These are phyloP conservation scores for Lindgomyces ingoldianus DNA, from an alignment of 495 filamentous ascomycete species.

Conservation along the genomic window DNA sequence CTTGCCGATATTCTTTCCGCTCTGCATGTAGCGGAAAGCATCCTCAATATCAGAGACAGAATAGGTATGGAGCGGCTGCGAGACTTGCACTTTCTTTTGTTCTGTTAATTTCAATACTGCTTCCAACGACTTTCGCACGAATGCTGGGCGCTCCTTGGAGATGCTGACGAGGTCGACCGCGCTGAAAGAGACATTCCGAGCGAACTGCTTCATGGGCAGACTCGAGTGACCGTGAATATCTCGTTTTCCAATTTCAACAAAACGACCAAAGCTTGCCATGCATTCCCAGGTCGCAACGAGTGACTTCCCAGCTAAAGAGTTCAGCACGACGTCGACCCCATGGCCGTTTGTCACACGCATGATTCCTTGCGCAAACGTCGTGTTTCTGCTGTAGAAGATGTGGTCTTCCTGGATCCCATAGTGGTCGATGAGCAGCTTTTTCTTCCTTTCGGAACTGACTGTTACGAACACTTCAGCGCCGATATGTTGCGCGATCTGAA, in stretches of 20 bases:
- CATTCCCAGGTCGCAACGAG: neutral
- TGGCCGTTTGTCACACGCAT: neutral
- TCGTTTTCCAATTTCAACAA: neutral
- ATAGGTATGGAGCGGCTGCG: neutral
- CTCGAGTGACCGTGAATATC: neutral
- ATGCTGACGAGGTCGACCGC: neutral
- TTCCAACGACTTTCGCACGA: neutral
- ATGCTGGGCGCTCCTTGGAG: neutral
- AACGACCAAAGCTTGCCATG: neutral
- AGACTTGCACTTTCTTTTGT: too few species aligned
- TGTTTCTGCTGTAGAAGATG: neutral
- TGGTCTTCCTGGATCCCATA: neutral
- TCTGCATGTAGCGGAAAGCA: constrained; percentile 4
- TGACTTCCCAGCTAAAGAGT: neutral
- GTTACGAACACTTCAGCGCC: constrained; percentile 19
- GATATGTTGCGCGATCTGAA: neutral
- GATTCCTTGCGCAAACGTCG: neutral
- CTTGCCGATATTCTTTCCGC: neutral
- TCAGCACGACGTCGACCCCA: neutral
- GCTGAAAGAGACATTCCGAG: neutral
- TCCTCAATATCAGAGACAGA: neutral
- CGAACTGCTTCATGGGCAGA: neutral
- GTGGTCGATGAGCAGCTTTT: neutral
- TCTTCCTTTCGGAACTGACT: neutral
- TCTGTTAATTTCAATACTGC: neutral